Conservation (phyloP, 2,329 filamentous ascomycete species). For the Juglanconis sp. region DNA sequence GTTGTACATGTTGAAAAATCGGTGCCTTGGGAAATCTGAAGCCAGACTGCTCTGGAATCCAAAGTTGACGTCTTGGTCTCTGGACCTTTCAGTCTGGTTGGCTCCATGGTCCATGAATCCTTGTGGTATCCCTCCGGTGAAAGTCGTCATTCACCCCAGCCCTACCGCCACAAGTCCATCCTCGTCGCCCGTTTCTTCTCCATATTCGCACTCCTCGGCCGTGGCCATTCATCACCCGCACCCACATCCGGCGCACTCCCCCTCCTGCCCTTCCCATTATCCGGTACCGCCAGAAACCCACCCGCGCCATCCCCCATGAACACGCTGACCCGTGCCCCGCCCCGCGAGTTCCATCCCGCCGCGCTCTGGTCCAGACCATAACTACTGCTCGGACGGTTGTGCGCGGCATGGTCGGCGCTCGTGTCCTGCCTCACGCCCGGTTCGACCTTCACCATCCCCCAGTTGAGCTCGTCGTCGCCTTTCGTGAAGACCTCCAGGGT, state of each 20-base stretch:
- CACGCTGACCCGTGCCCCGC: constrained; percentile 51
- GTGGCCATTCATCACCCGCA: constrained; percentile 38
- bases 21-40: not conserved
- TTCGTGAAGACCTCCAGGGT: constrained; percentile 61
- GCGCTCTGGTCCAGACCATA: constrained; percentile 56
- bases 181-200: constrained; percentile 32
- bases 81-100: constrained; percentile 6
- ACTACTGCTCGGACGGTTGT: constrained; percentile 48
- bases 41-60: not conserved
- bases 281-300: constrained; percentile 52
- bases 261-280: constrained; percentile 20
- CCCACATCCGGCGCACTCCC: constrained; percentile 16
- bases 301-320: constrained; percentile 50
- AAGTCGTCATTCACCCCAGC: too few relatives aligned
- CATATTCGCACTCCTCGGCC: constrained; percentile 40
- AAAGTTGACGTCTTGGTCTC: not conserved
- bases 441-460: constrained; percentile 54
- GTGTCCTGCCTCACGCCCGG: constrained; percentile 28
- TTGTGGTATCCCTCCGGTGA: too few relatives aligned
- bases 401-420: constrained; percentile 25
- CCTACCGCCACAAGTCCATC: constrained; percentile 41
- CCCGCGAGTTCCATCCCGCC: constrained; percentile 48
- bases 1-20: not conserved
- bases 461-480: constrained; percentile 54
- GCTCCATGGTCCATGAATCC: too few relatives aligned